Conservation (phyloP, 2,329 filamentous ascomycete species). For the Alternaria triticimaculans region DNA sequence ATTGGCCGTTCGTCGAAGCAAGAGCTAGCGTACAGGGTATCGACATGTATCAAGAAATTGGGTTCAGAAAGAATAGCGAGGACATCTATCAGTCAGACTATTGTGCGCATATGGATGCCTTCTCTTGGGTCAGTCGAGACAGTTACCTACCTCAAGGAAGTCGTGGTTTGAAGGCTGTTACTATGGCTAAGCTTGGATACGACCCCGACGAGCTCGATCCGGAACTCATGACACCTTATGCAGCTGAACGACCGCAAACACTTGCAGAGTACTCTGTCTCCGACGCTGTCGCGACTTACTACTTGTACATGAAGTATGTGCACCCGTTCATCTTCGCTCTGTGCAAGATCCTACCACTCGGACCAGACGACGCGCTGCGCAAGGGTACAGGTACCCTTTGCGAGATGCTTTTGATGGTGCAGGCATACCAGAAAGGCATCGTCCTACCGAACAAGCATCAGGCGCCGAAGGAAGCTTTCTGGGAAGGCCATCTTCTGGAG, state of each 20-base stretch:
- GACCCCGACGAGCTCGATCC: constrained; percentile 98
- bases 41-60: constrained; percentile 99
- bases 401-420: constrained; percentile 99
- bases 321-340: constrained; percentile 99
- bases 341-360: constrained; percentile 93
- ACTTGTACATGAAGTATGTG: constrained; percentile 99
- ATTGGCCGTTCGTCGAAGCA: constrained; percentile 98
- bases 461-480: constrained; percentile 89
- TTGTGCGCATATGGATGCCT: constrained; percentile 98
- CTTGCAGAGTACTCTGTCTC: constrained; percentile 98
- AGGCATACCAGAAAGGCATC: constrained; percentile 91
- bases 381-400: constrained; percentile 99
- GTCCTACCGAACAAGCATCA: constrained; percentile 96
- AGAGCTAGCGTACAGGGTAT: constrained; percentile 93
- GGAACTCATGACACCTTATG: constrained; percentile 92
- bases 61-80: constrained; percentile 92
- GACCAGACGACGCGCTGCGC: constrained; percentile 87
- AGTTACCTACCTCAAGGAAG: constrained; percentile 97
- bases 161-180: constrained; percentile 95
- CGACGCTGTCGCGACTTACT: constrained; percentile 98
- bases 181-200: constrained; percentile 96
- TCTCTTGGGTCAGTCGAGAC: constrained; percentile 98
- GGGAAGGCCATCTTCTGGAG: constrained; percentile 93
- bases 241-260: constrained; percentile 87
- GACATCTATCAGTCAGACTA: constrained; percentile 97